Evolutionary conservation across 2,329 filamentous ascomycete genomes (phyloP).

Genomic region (Karstenula rhodostoma): DNA sequence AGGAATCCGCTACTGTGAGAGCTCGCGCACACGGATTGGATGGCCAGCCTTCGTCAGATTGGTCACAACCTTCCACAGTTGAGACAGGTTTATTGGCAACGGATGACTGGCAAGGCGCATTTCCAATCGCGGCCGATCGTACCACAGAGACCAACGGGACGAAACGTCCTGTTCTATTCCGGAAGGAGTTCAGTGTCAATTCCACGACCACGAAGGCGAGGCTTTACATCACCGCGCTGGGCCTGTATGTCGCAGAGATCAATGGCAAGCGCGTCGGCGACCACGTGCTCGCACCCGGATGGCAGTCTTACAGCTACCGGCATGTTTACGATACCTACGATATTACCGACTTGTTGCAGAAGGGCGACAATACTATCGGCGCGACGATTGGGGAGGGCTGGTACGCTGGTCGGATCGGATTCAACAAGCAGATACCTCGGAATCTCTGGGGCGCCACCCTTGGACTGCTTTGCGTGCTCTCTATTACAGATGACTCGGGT

Average conservation of each 20-base stretch:
- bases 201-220: conserved; percentile 15
- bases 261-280: conserved; percentile 27
- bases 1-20: conserved; percentile 37
- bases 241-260: conserved; percentile 26
- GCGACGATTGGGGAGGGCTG: conserved; percentile 1
- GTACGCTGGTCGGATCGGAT: neutral
- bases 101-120: conserved; percentile 39
- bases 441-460: conserved; percentile 4
- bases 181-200: conserved; percentile 35
- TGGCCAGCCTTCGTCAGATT: conserved; percentile 26
- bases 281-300: conserved; percentile 57
- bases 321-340: conserved; percentile 64
- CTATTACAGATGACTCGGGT: neutral
- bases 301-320: conserved; percentile 60
- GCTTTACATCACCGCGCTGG: conserved; percentile 28
- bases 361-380: neutral
- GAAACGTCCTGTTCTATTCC: conserved; percentile 38
- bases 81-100: conserved; percentile 46
- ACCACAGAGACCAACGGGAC: conserved; percentile 32
- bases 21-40: conserved; percentile 37
- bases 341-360: conserved; percentile 44
- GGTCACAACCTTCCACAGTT: conserved; percentile 39
- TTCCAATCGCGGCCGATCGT: conserved; percentile 19
- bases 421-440: neutral
- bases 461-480: neutral